Evolutionary conservation across 2,329 filamentous ascomycete genomes (phyloP), one percentile per base, ranked within the genome.

Genomic region (Cordyceps cicadae): DNA sequence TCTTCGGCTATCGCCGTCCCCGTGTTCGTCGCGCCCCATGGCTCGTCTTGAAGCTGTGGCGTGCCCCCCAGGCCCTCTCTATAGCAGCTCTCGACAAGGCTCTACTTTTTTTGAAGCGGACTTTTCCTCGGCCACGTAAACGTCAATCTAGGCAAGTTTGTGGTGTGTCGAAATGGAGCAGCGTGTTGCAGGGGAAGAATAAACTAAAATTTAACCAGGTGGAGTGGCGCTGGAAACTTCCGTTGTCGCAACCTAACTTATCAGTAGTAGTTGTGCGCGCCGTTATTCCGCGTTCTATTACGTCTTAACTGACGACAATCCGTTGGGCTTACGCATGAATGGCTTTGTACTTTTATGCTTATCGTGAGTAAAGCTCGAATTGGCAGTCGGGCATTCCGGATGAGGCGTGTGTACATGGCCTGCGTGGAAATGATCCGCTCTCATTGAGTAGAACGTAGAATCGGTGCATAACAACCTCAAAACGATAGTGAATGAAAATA

Each of bases 11-110:
- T 53, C 48, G 26, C 60, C 54, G 60, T 45, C 15, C 19, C 48
- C 39, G 17, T 61, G 12, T 8, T 54, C 49, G 46, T 61, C 54
- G 19, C 53, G 54, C 41, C 37, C 60, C 60, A 61, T 61, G 19
- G 17, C 53, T 56, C 15, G 19, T 7, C n/a, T 45, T 5, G 46
- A n/a, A 24, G 15, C 26, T n/a, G 17, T 45, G 37, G 48, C 26
- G 51, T 52, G 48, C 34, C 46, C 14, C 54, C 7, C 21, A 14
- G n/a, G 12, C n/a, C 21, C 37, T 19, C n/a, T 17, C 26, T 43
- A 15, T 24, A n/a, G 55, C 34, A 3, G 49, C 32, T 41, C 32
- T 39, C 15, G 19, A 29, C 48, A 9, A 11, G 2, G 14, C 32
- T 12, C 29, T 26, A 39, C 41, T 37, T 48, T n/a, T 39, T 50